These are phyloP conservation scores for Nitzschia sp. DNA, from an alignment of 108 stramenopile genomes.

Conservation along the genomic window DNA sequence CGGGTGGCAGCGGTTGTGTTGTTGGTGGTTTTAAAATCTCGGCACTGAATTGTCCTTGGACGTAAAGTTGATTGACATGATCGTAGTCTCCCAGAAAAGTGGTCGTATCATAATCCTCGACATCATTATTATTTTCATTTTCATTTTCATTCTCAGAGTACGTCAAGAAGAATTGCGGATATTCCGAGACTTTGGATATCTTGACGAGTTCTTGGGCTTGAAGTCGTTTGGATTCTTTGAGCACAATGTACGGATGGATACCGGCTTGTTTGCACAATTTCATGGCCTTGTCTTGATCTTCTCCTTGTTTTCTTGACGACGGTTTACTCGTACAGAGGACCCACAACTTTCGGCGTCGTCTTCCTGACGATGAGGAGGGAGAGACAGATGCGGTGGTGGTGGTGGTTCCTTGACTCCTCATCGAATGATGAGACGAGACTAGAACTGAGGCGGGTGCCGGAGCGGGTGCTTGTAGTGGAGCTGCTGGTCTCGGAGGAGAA, in stretches of 20 bases:
- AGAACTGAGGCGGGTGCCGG: neutral
- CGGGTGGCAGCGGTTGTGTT: neutral
- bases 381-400: neutral
- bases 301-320: slow-evolving; percentile 20
- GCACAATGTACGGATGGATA: slow-evolving; percentile 20
- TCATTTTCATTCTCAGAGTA: no score
- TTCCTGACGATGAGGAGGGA: neutral
- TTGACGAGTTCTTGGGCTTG: neutral
- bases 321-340: slow-evolving; percentile 32
- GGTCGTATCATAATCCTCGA: neutral
- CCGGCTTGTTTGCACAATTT: slow-evolving; percentile 23
- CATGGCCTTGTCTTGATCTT: slow-evolving; percentile 36
- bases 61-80: slow-evolving; percentile 11
- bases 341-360: neutral
- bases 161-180: slow-evolving; percentile 29
- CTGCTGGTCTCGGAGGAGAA: neutral
- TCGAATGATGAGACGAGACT: neutral
- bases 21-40: neutral
- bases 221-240: slow-evolving; percentile 12
- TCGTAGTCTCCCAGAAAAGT: slow-evolving; percentile 23
- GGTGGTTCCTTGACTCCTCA: neutral
- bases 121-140: neutral
- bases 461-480: neutral
- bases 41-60: slow-evolving; percentile 6
- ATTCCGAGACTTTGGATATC: slow-evolving; percentile 4